Percentiles rank a stretch among this genome's conserved stretches.
These are phyloP conservation scores for Amauroascus verrucosus DNA, from an alignment of 2,329 filamentous ascomycete species.

Conservation along the genomic window DNA sequence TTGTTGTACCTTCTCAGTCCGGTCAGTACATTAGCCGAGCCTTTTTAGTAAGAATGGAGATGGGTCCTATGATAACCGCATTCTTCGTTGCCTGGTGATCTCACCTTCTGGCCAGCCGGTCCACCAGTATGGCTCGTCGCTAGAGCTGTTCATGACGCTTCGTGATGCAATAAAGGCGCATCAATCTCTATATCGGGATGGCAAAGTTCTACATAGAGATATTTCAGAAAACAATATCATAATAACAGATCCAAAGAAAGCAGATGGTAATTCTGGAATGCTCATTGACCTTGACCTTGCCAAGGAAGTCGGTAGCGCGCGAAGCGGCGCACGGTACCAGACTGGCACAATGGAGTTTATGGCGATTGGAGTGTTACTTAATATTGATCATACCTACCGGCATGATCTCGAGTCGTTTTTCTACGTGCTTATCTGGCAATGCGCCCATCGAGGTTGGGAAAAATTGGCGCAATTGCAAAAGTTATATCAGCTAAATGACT, in stretches of 20 bases:
- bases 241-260: slow-evolving; percentile 22
- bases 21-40: slow-evolving; percentile 2
- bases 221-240: slow-evolving; percentile 35
- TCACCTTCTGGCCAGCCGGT: slow-evolving; percentile 25
- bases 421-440: slow-evolving; percentile 19
- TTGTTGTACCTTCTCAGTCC: not conserved
- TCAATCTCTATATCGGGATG: slow-evolving; percentile 25
- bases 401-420: not conserved
- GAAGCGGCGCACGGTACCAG: slow-evolving; percentile 11
- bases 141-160: slow-evolving; percentile 28
- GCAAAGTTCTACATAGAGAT: slow-evolving; percentile 30
- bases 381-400: not conserved
- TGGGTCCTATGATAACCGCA: slow-evolving; percentile 22
- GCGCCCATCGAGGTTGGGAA: slow-evolving; percentile 2
- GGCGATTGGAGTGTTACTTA: not conserved
- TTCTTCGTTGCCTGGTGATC: slow-evolving; percentile 25
- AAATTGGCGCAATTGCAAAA: not conserved
- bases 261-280: slow-evolving; percentile 20
- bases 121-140: slow-evolving; percentile 20
- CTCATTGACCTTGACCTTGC: slow-evolving; percentile 30
- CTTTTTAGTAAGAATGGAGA: slow-evolving; percentile 6
- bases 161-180: slow-evolving; percentile 31
- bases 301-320: slow-evolving; percentile 21
- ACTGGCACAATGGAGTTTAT: slow-evolving; percentile 12
- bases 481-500: no score